Conservation (phyloP, 2,329 filamentous ascomycete species). For the Cercospora zeina region DNA sequence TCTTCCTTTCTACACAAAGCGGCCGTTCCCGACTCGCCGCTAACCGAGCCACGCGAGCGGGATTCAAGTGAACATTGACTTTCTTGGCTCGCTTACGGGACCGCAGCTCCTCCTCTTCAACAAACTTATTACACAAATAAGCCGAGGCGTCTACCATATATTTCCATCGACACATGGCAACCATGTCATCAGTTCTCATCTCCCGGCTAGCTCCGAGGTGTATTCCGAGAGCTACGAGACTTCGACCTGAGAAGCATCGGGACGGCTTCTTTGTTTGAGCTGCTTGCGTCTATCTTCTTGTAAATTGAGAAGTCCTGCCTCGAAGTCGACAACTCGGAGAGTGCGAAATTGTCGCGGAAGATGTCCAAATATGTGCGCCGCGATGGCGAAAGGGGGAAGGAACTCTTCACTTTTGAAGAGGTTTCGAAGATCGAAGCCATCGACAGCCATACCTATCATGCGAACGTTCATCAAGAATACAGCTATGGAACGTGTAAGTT, state of each 20-base stretch:
- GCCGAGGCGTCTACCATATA: conserved; percentile 1
- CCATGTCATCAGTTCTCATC: background rate
- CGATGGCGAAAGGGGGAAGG: conserved; percentile 14
- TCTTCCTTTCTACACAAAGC: background rate
- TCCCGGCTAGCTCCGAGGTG: background rate
- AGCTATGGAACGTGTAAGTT: conserved; percentile 22
- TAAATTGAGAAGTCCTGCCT: background rate
- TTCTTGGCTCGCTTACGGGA: background rate
- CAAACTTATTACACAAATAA: background rate
- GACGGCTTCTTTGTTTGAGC: background rate
- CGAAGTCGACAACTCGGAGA: background rate
- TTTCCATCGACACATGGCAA: background rate
- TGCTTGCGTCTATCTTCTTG: background rate
- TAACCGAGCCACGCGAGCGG: background rate
- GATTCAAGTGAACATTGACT: background rate
- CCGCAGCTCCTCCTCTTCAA: background rate
- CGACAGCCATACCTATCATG: conserved; percentile 23
- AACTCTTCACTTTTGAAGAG: conserved; percentile 24
- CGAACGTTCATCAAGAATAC: conserved; percentile 23
- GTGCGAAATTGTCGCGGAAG: background rate
- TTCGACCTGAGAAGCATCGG: background rate
- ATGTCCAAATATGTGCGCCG: background rate
- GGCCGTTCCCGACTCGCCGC: background rate
- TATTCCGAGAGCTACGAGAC: background rate
- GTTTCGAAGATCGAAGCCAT: conserved; percentile 15